Percentiles rank a stretch among this genome's conserved stretches.
Evolutionary conservation across 2,329 filamentous ascomycete genomes (phyloP).

Genomic region (Fusarium sacchari): DNA sequence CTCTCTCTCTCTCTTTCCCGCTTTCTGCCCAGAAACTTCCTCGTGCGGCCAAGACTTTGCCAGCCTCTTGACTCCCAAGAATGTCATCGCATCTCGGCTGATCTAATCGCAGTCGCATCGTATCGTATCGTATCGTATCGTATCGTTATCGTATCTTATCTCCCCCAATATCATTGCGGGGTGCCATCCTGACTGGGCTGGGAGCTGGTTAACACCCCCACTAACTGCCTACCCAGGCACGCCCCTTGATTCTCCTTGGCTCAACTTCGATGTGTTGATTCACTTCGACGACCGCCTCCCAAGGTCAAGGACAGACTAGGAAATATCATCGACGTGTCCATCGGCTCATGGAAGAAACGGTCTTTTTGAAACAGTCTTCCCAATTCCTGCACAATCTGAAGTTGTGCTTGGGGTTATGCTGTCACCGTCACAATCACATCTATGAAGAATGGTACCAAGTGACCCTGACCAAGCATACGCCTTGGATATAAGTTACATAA

Average conservation of each 20-base stretch:
- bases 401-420: neutral
- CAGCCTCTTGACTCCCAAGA: neutral
- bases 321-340: neutral
- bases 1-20: neutral
- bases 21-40: neutral
- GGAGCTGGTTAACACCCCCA: slow-evolving; percentile 24
- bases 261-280: neutral
- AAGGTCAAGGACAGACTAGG: neutral
- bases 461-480: slow-evolving; percentile 12
- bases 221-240: neutral
- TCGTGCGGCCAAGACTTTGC: neutral
- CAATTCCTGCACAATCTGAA: neutral
- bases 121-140: slow-evolving; percentile 36
- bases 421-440: neutral
- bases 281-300: neutral
- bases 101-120: slow-evolving; percentile 39
- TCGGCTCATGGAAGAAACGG: neutral
- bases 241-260: slow-evolving; percentile 15
- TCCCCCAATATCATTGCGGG: slow-evolving; percentile 32
- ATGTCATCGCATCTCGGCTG: slow-evolving; percentile 11
- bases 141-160: slow-evolving; percentile 38
- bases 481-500: slow-evolving; percentile 6
- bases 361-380: neutral
- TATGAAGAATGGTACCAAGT: neutral
- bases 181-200: slow-evolving; percentile 4